Base-by-base conservation (phyloP, 2,329 filamentous ascomycete species). In the Penicillium sp. region DNA sequence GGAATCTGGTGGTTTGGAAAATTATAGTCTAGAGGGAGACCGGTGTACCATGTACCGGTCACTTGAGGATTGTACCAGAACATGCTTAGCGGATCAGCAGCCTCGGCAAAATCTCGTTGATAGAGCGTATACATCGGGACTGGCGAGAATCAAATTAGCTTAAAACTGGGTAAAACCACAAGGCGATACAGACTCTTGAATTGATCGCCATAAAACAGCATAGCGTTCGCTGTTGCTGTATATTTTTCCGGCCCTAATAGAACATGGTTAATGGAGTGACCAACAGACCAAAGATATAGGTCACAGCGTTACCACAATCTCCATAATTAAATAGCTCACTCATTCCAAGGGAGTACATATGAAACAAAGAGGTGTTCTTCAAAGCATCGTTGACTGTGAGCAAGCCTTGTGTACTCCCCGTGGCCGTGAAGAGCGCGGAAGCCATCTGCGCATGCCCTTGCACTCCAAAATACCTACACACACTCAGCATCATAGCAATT, bases 21-120 rank as follows among this genome's bases (percentile, higher is more conserved):
- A n/a, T 52, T 21, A 7, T 11, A 14, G 21, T 52, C 49, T 21
- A 52, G 11, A 30, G 49, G 49, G 30, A 52, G 49, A 26, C 24
- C 38, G 14, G 28, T 20, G 24, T 43, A 52, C 49, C 38, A 52
- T 5, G 21, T 23, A 16, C 49, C 49, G 18, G 23, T 42, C 14
- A 52, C 24, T 18, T 21, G 23, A 18, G 49, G 49, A 23, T 52
- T 30, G 28, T 52, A 52, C 49, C 49, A 52, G 26, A 52, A 40
- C 35, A 52, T 26, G 14, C 33, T 26, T 21, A 52, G 18, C 26
- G 49, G 49, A 20, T 52, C 49, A 26, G 49, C 21, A 7, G 49
- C 49, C 18, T 52, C 49, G 11, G 49, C 18, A 11, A 24, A 26
- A 26, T 52, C 49, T 5, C 35, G 49, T 26, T 52, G 49, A 14